phyloP scores from a whole-genome alignment of 2,329 filamentous ascomycete species.

The Penicillium sumatraense region DNA sequence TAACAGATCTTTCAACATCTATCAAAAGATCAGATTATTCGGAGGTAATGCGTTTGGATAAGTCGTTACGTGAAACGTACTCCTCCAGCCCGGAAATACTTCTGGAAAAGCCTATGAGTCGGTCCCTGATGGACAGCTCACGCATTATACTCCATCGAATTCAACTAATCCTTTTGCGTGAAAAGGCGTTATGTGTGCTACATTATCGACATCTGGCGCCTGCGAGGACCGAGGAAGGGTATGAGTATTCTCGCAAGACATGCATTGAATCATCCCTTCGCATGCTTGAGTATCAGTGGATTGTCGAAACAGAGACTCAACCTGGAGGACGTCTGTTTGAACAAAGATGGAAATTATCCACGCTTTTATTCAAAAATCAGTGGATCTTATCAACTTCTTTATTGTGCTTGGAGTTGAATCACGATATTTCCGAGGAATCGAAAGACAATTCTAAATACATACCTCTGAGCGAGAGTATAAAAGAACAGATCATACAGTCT shows the following conservation, averaged over 20 bases:
- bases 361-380: slow-evolving; percentile 59
- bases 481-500: slow-evolving; percentile 8
- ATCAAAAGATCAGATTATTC: slow-evolving; percentile 35
- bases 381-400: slow-evolving; percentile 64
- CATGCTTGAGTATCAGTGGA: slow-evolving; percentile 53
- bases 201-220: slow-evolving; percentile 55
- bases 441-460: background rate
- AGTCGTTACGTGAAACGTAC: slow-evolving; percentile 12
- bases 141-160: slow-evolving; percentile 56
- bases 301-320: slow-evolving; percentile 53
- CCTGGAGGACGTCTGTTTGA: slow-evolving; percentile 57
- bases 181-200: slow-evolving; percentile 55
- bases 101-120: slow-evolving; percentile 15
- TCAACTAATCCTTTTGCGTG: slow-evolving; percentile 54
- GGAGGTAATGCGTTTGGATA: slow-evolving; percentile 26
- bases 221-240: slow-evolving; percentile 35
- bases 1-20: slow-evolving; percentile 37
- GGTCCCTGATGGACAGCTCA: slow-evolving; percentile 51
- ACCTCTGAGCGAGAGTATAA: background rate
- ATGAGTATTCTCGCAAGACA: slow-evolving; percentile 46
- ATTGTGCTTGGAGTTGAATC: slow-evolving; percentile 51
- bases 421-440: slow-evolving; percentile 4
- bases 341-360: slow-evolving; percentile 61
- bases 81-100: background rate
- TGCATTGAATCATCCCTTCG: slow-evolving; percentile 53